Percentiles rank a stretch among this genome's conserved stretches.
Conservation (phyloP, 1,284 basidiomycete genomes). For the Flammula alnicola region DNA sequence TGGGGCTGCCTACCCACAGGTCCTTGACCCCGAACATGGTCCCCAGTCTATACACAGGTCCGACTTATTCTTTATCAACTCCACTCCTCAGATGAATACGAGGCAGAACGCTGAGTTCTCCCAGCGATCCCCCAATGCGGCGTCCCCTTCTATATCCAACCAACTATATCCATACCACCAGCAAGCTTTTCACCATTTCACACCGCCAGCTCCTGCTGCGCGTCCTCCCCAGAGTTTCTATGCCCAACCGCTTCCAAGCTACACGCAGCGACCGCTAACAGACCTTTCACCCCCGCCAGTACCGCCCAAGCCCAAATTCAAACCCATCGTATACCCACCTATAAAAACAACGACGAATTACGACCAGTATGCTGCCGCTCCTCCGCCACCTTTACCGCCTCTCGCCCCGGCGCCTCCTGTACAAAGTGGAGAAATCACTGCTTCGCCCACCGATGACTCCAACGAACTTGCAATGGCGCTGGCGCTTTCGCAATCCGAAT, state of each 20-base stretch:
- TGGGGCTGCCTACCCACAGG: constrained; percentile 17
- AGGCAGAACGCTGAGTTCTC: constrained; percentile 15
- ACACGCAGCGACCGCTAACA: constrained; percentile 10
- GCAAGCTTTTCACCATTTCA: constrained; percentile 25
- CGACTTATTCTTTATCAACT: constrained; percentile 29
- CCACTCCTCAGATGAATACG: constrained; percentile 22
- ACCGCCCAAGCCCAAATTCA: constrained; percentile 29
- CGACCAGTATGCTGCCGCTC: constrained; percentile 2
- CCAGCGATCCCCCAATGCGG: constrained; percentile 19
- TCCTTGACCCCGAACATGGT: constrained; percentile 26
- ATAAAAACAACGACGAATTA: constrained; percentile 8
- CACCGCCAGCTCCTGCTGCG: constrained; percentile 7
- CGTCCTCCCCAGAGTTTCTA: constrained; percentile 7
- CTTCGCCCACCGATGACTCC: constrained; percentile 28
- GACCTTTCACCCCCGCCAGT: constrained; percentile 25
- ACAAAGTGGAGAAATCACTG: constrained; percentile 9
- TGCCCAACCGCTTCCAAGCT: constrained; percentile 13
- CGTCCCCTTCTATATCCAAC: constrained; percentile 17
- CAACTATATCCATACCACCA: constrained; percentile 31
- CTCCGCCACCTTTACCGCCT: constrained; percentile 13
- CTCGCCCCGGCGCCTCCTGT: constrained; percentile 15
- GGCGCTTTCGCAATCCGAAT: constrained; percentile 59
- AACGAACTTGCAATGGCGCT: constrained; percentile 45
- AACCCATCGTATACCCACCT: constrained; percentile 27
- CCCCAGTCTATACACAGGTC: constrained; percentile 33